Evolutionary conservation across 2,329 filamentous ascomycete genomes (phyloP), one percentile per base, ranked within the genome.

Genomic region (Hypoxylon sp.): DNA sequence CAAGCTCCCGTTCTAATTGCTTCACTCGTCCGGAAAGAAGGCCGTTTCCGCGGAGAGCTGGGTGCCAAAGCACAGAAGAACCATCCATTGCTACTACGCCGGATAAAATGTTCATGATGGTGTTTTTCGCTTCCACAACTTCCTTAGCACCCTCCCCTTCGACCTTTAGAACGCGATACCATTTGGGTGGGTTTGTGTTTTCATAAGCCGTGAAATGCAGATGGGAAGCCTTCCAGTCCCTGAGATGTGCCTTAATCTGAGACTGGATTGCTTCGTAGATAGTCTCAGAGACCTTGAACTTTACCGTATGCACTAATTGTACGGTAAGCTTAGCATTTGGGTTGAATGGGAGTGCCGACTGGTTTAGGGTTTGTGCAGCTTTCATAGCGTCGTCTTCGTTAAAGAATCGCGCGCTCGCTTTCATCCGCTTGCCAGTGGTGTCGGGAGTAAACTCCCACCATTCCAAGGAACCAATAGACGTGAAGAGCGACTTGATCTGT

Each of bases 361-460:
- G 63, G 49, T 82, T 68, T 0, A 84, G 73, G 1, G 64, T 61
- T n/a, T 48, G 60, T 1, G 71, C 76, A 0, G 80, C 82, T 9
- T 77, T 68, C 45, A 69, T 69, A 0, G 82, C 83, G 41, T 82
- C 76, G 0, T 72, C 72, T 52, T 82, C 80, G 1, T 80, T 70
- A 3, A 72, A 19, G 48, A 84, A 86, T 1, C 74, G 72, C 0
- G 79, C 82, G 13, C 74, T 76, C 0, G 78, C 82, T 66, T 82
- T 82, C 17, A 80, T 63, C 2, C 81, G 75, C 60, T 79, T 82
- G 2, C 75, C 75, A 0, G 67, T 57, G 2, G 64, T 48, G 5
- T 72, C 68, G 1, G 57, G 59, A 1, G 65, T 71, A 3, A 75
- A 64, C 21, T 78, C 74, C 77, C 79, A 81, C 55, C 69, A 74